Base-by-base conservation (phyloP, 345 rosid species). In the Eucalyptus fibrosa region DNA sequence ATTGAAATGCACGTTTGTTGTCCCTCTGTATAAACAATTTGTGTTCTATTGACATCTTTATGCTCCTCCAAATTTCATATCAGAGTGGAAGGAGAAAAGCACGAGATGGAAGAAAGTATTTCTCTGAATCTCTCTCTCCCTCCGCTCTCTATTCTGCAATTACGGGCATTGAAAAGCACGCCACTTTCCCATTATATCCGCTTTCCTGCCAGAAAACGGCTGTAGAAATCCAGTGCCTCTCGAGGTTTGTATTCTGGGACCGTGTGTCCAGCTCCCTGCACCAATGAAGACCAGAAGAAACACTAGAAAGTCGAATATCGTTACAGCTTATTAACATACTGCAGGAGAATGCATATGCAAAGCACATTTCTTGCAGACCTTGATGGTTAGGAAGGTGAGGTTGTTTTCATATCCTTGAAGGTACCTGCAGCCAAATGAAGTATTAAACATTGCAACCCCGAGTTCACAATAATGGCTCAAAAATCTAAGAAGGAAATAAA, bases 171-270 rank as follows among this genome's bases (percentile, higher is more conserved):
- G 85, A 77, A 56, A 32, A 40, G 45, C 51, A 67, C 37, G 50
- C 59, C 59, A 4, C 14, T 16, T 47, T 24, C 44, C 50, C 11
- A 88, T 91, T 88, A 96, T 34, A 97, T 94, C 4, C 90, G 87
- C 86, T 93, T 90, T 51, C 97, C 98, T 1, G 92, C 92, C 88
- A 97, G 95, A 89, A 97, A 97, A 47, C 95, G 94, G 87, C 96
- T 92, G 91, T 97, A 97, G 88, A 97, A 97, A 87, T 96, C 95
- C 77, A 96, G 92, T 5, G 99, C 93, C 93, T 97, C 98, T 40
- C 44, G 91, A 8, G 98, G 99, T 90, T 97, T 97, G 94, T 96
- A 95, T 90, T 96, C 97, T 15, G 99, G 99, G 30, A 97, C 98
- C 0, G 97, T 94, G 88, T 97, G 99, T 28, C 99, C 99, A 60